These are phyloP conservation scores for Mitragyna speciosa DNA, from an alignment of 257 asterid species.

Conservation along the genomic window DNA sequence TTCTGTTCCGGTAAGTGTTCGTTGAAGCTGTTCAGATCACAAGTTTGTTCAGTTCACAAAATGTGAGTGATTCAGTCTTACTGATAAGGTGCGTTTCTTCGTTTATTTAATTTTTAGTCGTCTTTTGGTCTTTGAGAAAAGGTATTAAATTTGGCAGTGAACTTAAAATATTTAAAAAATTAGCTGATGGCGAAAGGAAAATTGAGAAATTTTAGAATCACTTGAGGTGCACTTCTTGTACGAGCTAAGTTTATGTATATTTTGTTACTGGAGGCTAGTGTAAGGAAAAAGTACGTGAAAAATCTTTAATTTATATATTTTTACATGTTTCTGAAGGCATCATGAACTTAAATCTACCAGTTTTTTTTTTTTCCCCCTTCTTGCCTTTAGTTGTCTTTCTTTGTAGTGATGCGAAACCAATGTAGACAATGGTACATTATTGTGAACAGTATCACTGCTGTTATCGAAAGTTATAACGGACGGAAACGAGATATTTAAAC, in stretches of 20 bases:
- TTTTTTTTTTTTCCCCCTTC: not conserved
- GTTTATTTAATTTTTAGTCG: not conserved
- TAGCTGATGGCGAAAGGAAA: not conserved
- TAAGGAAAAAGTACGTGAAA: not conserved
- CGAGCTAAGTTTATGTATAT: not conserved
- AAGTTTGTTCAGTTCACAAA: slow-evolving; percentile 20
- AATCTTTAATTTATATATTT: too few species aligned
- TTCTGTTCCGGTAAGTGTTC: not conserved
- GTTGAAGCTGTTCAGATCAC: slow-evolving; percentile 5
- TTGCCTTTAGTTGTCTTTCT: not conserved
- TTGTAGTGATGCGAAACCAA: not conserved
- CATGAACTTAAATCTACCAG: not conserved
- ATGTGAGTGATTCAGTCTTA: slow-evolving; percentile 32
- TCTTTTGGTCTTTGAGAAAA: not conserved
- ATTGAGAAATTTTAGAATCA: too few species aligned
- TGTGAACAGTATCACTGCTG: not conserved
- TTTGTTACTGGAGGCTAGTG: not conserved
- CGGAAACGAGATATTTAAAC: not conserved
- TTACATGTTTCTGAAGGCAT: not conserved
- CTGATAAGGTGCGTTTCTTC: slow-evolving; percentile 27
- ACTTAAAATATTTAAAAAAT: too few species aligned
- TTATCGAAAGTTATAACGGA: not conserved
- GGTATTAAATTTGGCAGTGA: not conserved
- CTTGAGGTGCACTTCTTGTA: not conserved
- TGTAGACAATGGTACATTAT: not conserved